Evolutionary conservation across 768 basidiomycete genomes (phyloP).

Genomic region (Leucocoprinus birnbaumii): DNA sequence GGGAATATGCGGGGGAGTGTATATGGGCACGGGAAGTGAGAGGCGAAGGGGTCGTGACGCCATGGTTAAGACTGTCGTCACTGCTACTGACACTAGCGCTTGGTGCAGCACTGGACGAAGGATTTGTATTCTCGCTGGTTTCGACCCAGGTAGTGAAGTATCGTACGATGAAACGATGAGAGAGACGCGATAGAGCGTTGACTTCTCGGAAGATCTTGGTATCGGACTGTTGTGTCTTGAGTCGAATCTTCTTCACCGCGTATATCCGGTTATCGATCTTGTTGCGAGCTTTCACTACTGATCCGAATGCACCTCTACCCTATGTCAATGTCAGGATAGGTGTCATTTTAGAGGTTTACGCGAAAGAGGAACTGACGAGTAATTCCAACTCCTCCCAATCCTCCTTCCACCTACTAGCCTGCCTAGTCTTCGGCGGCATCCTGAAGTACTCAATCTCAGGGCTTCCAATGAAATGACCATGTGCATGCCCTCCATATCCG

Average conservation of each 20-base stretch:
- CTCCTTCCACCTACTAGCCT: conserved; percentile 82
- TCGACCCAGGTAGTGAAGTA: conserved; percentile 95
- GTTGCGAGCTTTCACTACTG: conserved; percentile 93
- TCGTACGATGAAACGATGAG: conserved; percentile 87
- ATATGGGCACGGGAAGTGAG: neutral
- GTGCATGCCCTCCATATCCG: neutral
- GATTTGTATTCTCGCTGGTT: conserved; percentile 46
- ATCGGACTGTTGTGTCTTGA: conserved; percentile 76
- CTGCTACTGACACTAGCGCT: too few species aligned
- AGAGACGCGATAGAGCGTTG: conserved; percentile 81
- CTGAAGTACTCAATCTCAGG: conserved; percentile 69
- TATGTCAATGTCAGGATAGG: conserved; percentile 23
- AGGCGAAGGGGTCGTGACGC: conserved; percentile 27
- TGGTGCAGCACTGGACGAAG: conserved; percentile 21
- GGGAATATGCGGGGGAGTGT: too few species aligned
- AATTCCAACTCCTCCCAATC: conserved; percentile 94
- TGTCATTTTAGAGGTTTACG: neutral
- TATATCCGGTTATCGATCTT: conserved; percentile 85
- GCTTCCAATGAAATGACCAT: conserved; percentile 37
- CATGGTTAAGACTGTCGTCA: conserved; percentile 21
- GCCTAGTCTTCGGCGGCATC: conserved; percentile 38
- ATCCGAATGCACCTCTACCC: conserved; percentile 90
- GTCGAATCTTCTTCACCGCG: conserved; percentile 91
- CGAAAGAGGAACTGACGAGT: conserved; percentile 41
- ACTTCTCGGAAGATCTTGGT: conserved; percentile 90